These are phyloP conservation scores for Bruguiera hainesii DNA, from an alignment of 441 rosid species.

Conservation along the genomic window DNA sequence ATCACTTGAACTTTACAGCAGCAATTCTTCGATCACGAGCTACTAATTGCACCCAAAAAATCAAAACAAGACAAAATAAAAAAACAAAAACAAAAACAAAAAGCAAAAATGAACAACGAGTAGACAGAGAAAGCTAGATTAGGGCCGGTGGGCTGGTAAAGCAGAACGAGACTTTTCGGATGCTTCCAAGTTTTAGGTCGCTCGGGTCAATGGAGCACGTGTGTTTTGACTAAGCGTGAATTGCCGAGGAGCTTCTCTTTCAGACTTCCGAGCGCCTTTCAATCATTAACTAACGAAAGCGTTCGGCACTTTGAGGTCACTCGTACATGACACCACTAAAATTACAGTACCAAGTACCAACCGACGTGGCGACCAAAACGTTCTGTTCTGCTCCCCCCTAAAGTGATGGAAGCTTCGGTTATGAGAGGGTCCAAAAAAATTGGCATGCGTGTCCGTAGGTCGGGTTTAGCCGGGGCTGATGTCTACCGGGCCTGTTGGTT, in stretches of 20 bases:
- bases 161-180: neutral
- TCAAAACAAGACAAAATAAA: neutral
- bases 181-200: neutral
- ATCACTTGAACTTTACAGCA: neutral
- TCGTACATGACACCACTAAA: no score
- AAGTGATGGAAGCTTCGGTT: neutral
- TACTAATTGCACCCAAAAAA: neutral
- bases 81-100: neutral
- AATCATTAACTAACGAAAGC: neutral
- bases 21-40: conserved; percentile 13
- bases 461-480: neutral
- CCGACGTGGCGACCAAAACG: neutral
- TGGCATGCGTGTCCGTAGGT: neutral
- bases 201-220: neutral
- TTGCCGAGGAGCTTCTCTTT: neutral
- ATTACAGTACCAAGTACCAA: no score
- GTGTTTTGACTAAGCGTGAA: neutral
- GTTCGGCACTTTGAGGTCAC: no score
- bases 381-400: neutral
- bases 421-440: neutral
- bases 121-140: conserved; percentile 7
- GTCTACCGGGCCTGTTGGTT: neutral
- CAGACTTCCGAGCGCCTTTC: no score
- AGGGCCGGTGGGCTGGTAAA: conserved; percentile 23
- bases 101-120: neutral